Base-by-base conservation (phyloP, 495 filamentous ascomycete genomes). In the Penicillium paradoxum region DNA sequence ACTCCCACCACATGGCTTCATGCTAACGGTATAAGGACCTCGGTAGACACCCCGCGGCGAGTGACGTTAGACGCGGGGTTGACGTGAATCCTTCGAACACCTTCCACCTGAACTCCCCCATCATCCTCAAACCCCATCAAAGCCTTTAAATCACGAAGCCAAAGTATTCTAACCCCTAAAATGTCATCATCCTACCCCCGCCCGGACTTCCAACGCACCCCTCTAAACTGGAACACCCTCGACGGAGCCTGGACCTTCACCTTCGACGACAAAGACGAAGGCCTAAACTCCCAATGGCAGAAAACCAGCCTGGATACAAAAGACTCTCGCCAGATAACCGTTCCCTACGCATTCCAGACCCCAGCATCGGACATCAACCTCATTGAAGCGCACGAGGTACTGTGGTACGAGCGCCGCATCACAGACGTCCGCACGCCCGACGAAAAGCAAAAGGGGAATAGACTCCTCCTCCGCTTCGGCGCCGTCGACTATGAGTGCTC, bases 291-390 rank as follows among this genome's bases (percentile, higher is more conserved):
- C 17, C 45, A 66, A 30, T 71, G 72, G 65, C 68, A 59, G 1
- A 55, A 58, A 48, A 64, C 63, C 60, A 5, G 45, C 59, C 38
- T 47, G 63, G 30, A 34, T 2, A 61, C 25, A 34, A 6, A 40
- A 34, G 25, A 43, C 6, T 33, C 54, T 6, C 63, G 55, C 33
- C 66, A 63, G 4, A 84, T 83, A 53, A 63, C 72, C 36, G 80
- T 84, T 15, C 80, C 80, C 2, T 84, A 77, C 54, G 79, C 75
- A 1, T 84, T 82, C 60, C 81, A 83, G 63, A 71, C 73, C 13
- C 73, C 72, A 7, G 79, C 79, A 0, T 82, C 79, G 1, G 80
- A 79, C 2, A 75, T 84, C 24, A 57, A 73, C 44, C 70, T 81
- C 25, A 70, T 71, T 45, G 74, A 73, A 48, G 80, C 73, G 8